Base-by-base conservation (phyloP, 306 rosid species). In the cucumber (Cucumis sativus) region DNA sequence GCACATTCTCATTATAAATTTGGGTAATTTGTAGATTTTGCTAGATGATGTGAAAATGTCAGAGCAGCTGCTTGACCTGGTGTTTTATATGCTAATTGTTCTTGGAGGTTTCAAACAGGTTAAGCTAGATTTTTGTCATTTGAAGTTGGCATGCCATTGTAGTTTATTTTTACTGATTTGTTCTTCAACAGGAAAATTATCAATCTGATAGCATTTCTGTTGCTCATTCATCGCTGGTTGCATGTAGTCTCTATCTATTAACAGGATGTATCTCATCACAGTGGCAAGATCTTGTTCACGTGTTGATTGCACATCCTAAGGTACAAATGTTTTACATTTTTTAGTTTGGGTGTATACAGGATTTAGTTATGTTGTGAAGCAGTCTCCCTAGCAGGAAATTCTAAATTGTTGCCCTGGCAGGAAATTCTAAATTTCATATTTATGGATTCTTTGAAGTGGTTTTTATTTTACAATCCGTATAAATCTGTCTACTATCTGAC, bases 291-390 rank as follows among this genome's bases (percentile, higher is more conserved):
- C 85, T 92, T 78, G 96, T 69, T 56, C 93, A 77, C 74, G 96
- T 88, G n/a, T 86, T 95, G 90, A 89, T 95, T 67, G 96, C 87
- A 2, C 98, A 95, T 79, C 97, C 98, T 60, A 92, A 90, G 97
- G 98, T 67, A 41, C 55, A 40, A 11, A 67, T 41, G 10, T 67
- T 67, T 67, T 67, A 67, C 35, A 70, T 14, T 70, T 70, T 45
- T 28, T 41, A 12, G 30, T 43, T 72, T 35, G 14, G 61, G 60
- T 21, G 76, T 30, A 70, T 25, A 15, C 75, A 49, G 7, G 35
- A 71, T 71, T 49, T 52, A 6, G 11, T 70, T 71, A 25, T 4
- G 23, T 8, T 8, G 76, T 49, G 76, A 25, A 69, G 54, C 74
- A 43, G 71, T 37, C 23, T 65, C 47, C 25, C 18, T 1, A 7